Evolutionary conservation across 2,329 filamentous ascomycete genomes (phyloP).

Genomic region (Calonectria leucothoes): DNA sequence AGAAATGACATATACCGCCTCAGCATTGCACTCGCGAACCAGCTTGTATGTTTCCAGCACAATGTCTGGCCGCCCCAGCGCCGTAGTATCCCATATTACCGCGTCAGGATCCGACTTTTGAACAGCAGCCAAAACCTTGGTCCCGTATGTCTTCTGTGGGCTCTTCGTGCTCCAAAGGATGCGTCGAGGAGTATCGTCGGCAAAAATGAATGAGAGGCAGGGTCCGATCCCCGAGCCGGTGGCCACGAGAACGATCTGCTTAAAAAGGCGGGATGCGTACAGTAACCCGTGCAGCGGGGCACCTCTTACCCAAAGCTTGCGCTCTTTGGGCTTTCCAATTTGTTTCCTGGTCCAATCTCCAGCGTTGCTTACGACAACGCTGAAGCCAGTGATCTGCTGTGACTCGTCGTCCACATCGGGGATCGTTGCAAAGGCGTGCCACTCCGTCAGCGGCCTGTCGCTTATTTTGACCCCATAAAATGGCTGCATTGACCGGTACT

Average conservation of each 20-base stretch:
- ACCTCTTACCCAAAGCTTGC: conserved; percentile 71
- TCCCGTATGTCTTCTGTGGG: conserved; percentile 28
- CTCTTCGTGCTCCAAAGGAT: conserved; percentile 36
- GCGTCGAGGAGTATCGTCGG: conserved; percentile 30
- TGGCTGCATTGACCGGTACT: conserved; percentile 60
- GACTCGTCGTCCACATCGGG: conserved; percentile 53
- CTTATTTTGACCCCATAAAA: conserved; percentile 61
- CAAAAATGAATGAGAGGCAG: conserved; percentile 32
- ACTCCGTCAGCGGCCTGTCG: conserved; percentile 70
- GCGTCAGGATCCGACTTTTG: conserved; percentile 26
- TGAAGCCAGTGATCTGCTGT: conserved; percentile 63
- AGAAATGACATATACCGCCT: conserved; percentile 76
- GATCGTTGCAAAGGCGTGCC: conserved; percentile 78
- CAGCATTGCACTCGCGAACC: conserved; percentile 62
- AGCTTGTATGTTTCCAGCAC: conserved; percentile 56
- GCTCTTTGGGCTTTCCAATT: conserved; percentile 67
- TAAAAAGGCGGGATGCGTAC: conserved; percentile 30
- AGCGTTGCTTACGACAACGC: conserved; percentile 73
- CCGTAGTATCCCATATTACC: conserved; percentile 65
- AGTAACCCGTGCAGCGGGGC: conserved; percentile 65
- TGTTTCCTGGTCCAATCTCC: conserved; percentile 75
- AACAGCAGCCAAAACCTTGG: conserved; percentile 26
- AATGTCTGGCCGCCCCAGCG: conserved; percentile 64
- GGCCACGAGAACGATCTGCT: conserved; percentile 33
- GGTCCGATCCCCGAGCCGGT: conserved; percentile 35